phyloP scores from a whole-genome alignment of 2,329 filamentous ascomycete species.

The Elsinoe ampelina region DNA sequence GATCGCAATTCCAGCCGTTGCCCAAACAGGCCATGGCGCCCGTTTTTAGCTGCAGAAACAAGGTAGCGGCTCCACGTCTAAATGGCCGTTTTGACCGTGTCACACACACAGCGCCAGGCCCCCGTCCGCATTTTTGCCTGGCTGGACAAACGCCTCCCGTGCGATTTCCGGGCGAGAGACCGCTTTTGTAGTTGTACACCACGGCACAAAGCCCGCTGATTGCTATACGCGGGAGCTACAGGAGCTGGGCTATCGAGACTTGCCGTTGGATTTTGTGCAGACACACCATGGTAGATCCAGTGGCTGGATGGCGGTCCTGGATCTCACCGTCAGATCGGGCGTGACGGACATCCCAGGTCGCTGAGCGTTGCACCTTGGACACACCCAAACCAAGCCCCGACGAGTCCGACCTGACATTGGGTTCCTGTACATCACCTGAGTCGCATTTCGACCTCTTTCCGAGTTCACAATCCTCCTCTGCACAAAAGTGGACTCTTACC shows the following conservation, averaged over 20 bases:
- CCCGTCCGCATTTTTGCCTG: neutral
- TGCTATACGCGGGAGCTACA: neutral
- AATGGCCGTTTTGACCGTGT: slow-evolving; percentile 3
- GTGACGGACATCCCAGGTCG: neutral
- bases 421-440: too few relatives aligned
- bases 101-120: slow-evolving; percentile 6
- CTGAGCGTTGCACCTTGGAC: slow-evolving; percentile 3
- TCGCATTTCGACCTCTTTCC: neutral
- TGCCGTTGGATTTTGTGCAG: neutral
- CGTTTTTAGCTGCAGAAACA: slow-evolving; percentile 9
- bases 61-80: slow-evolving; percentile 9
- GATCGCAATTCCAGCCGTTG: neutral
- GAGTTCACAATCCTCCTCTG: neutral
- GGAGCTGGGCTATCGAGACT: slow-evolving; percentile 1
- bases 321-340: slow-evolving; percentile 4
- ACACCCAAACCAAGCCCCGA: neutral
- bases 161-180: slow-evolving; percentile 8
- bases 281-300: neutral
- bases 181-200: neutral
- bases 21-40: neutral
- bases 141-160: slow-evolving; percentile 1
- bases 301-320: neutral
- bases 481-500: neutral
- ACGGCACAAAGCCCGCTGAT: neutral
- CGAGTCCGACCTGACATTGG: too few relatives aligned